Evolutionary conservation across 169 alveolate species (phyloP).

Genomic region (Plasmodium gonderi): DNA sequence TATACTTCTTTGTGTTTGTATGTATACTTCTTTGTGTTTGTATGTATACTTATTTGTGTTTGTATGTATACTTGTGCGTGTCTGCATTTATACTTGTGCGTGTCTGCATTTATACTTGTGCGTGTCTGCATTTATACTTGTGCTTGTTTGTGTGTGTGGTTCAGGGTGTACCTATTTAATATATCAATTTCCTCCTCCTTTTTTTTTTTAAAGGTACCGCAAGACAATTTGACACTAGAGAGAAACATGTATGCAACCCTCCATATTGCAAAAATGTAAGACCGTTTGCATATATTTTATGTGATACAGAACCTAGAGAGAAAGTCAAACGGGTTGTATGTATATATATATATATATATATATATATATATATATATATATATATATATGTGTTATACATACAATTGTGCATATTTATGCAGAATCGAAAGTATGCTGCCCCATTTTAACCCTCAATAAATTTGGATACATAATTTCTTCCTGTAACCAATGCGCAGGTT

Average conservation of each 20-base stretch:
- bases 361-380: background rate
- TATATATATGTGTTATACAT: background rate
- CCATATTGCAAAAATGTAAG: conserved; percentile 25
- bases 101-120: no score
- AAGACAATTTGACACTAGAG: conserved; percentile 36
- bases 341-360: background rate
- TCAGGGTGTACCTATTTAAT: background rate
- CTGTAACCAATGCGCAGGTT: conserved; percentile 17
- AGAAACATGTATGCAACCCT: conserved; percentile 12
- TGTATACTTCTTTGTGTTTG: no score
- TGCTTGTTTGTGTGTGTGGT: background rate
- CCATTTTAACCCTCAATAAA: background rate
- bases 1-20: no score
- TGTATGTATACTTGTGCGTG: no score
- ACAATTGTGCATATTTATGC: background rate
- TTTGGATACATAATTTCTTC: background rate
- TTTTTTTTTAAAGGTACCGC: conserved; percentile 16
- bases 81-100: no score
- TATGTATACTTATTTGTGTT: no score
- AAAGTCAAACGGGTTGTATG: no score
- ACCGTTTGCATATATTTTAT: background rate
- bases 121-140: background rate
- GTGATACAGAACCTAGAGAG: no score
- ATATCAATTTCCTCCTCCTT: background rate
- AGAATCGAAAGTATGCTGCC: background rate